Base-by-base conservation (phyloP, 306 rosid species). In the Dryas drummondii region DNA sequence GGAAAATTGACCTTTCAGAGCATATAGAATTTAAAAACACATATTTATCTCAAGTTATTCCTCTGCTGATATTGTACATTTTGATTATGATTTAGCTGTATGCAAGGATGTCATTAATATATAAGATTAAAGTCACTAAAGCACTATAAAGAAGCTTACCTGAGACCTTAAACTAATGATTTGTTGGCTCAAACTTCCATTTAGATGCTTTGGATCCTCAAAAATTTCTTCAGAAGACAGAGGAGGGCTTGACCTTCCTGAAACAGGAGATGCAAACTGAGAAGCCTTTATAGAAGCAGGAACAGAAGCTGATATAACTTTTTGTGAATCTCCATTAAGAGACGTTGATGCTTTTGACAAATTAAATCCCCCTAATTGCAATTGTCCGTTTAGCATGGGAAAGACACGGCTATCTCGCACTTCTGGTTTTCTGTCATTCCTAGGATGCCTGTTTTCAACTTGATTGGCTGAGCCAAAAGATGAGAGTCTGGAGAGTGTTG, bases 171-270 rank as follows among this genome's bases (percentile, higher is more conserved):
- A 86, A 73, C 73, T 83, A 44, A 87, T 65, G 80, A 91, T 86
- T 82, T 94, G 93, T 78, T 82, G 97, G 83, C 81, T 90, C 79
- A 86, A 83, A 80, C 86, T 84, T 66, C 72, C 94, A 76, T 87
- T 94, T 88, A 70, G 82, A 61, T 55, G 80, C 85, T 86, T 86
- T 66, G 85, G 73, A 82, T 83, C 87, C 19, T 84, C 86, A 62
- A 81, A 78, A 57, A 80, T 73, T 82, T 91, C 93, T 81, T 86
- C 96, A 60, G 84, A 83, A 65, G 88, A 87, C 68, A 40, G 77
- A 50, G 74, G 57, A 61, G 88, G 91, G 76, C 97, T 91, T 56
- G 89, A 85, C 81, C 74, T 88, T 72, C 82, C 81, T 66, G 93
- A 90, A 81, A 69, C 79, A 68, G 97, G 94, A 83, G 98, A 91